A percentile compares a stretch with the other conserved stretches of the same genome.
phyloP scores from a whole-genome alignment of 108 stramenopile genomes.

The Cyclotella sp. region DNA sequence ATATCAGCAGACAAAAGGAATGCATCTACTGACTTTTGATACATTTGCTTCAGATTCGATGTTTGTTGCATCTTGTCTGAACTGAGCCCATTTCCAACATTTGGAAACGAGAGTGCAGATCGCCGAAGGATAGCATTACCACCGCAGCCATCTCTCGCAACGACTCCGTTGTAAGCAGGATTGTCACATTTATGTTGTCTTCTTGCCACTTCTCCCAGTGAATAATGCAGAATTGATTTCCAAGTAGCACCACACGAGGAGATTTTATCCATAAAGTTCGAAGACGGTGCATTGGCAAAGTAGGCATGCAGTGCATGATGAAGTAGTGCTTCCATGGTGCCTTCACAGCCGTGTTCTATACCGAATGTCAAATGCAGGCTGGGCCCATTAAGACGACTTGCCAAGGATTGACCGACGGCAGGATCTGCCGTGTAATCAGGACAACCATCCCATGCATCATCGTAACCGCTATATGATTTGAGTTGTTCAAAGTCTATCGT shows the following conservation, averaged over 20 bases:
- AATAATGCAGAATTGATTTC: slow-evolving; percentile 30
- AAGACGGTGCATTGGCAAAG: neutral
- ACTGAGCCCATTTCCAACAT: neutral
- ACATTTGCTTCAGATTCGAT: slow-evolving; percentile 4
- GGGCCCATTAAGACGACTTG: slow-evolving; percentile 18
- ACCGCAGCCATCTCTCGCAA: neutral
- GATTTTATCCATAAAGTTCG: neutral
- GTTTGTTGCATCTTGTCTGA: neutral
- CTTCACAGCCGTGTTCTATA: slow-evolving; percentile 24
- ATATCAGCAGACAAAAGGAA: slow-evolving; percentile 5
- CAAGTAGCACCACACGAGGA: slow-evolving; percentile 13
- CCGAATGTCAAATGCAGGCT: slow-evolving; percentile 46
- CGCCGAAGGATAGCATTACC: slow-evolving; percentile 20
- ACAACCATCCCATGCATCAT: slow-evolving; percentile 10
- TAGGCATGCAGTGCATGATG: slow-evolving; percentile 38
- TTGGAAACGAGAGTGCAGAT: slow-evolving; percentile 15
- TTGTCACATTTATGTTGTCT: slow-evolving; percentile 22
- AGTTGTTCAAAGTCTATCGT: slow-evolving; percentile 25
- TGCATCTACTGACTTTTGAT: slow-evolving; percentile 4
- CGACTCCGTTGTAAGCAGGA: slow-evolving; percentile 6
- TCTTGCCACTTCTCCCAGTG: slow-evolving; percentile 39
- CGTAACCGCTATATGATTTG: neutral
- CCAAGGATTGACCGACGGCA: neutral
- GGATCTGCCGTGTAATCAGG: neutral
- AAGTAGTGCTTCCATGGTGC: slow-evolving; percentile 33